Base-by-base conservation (phyloP, 139 green algal genomes). In the Chlorella sp. region DNA sequence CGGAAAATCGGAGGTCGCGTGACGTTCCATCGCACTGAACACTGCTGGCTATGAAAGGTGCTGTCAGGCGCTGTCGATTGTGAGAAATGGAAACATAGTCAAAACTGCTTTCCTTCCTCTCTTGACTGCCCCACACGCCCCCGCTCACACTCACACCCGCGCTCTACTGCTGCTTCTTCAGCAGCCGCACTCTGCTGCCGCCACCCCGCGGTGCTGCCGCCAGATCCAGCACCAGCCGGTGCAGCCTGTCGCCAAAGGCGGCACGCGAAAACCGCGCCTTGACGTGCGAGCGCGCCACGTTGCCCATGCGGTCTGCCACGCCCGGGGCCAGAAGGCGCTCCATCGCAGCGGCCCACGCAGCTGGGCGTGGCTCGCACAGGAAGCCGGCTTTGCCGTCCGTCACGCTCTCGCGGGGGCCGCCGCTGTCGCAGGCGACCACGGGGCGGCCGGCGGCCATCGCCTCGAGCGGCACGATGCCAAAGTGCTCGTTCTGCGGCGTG, bases 381-480 rank as follows among this genome's bases (percentile, higher is more conserved):
- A 90, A 87, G 45, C 94, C 94, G 3, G 87, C 93, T 25, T 72
- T 15, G 46, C 83, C 86, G 38, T 90, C 56, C 41, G 87, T 62
- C 38, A 98, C 85, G 50, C 79, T 95, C 80, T 98, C 94, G 27
- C 69, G 73, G 15, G 94, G 94, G 0, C 94, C 94, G 5, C 94
- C 94, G 81, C 86, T 96, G 81, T 88, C 88, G 71, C 86, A 94
- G 2, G 95, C 94, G 43, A 99, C 85, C 12, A 99, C 96, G 4
- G 93, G 91, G 14, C 86, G 77, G 0, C 79, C 80, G 2, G 89
- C 82, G 8, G 93, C 94, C 96, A 98, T 98, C 25, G 95, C 95
- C 77, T 99, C 96, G 43, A 99, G 72, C 7, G 96, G 96, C 59
- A 99, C 96, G 69, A 99, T 99, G 51, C 96, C 96, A 87, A 99